Base-by-base conservation (phyloP, 106 monocot genomes). In the Posidonia australis region DNA sequence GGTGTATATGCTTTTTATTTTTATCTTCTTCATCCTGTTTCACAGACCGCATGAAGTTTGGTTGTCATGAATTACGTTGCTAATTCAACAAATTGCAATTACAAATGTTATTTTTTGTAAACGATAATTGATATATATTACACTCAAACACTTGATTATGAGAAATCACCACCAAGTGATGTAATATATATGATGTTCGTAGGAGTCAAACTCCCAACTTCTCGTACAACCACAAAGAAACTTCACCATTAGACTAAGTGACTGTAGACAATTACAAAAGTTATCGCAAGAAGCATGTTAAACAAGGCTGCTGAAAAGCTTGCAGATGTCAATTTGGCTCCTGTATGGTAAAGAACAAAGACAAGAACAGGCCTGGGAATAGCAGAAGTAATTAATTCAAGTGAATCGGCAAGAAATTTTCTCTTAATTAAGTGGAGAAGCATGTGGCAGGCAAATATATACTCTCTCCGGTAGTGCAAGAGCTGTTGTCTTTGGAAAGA, bases 311-410 rank as follows among this genome's bases (percentile, higher is more conserved):
- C 46, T 0, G 84, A 73, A 43, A 83, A 92, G 59, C 85, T 67
- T 5, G 92, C 85, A 0, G 88, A 85, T 16, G 92, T 92, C 0
- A 56, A 25, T 5, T 92, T 92, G 5, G 74, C 74, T 19, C 92
- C 92, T 60, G 81, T 46, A 71, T 83, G 88, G 77, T 85, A 92
- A n/a, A 85, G 79, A 76, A 85, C 88, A 64, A 88, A 88, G 55
- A 88, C 92, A 31, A 92, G 76, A 41, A 92, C 92, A 13, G 88
- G 84, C 59, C 92, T 92, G 80, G 0, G 9, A 47, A 36, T 36
- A 36, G 36, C 7, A 36, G 7, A 4, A 36, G n/a, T n/a, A 36
- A 36, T 44, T 17, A 46, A 46, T 25, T 42, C 12, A 41, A 45
- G 14, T 13, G 13, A 29, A 14, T 29, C 23, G 57, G 0, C 53